These are phyloP conservation scores for Cercospora sojina DNA, from an alignment of 2,329 filamentous ascomycete genomes.

Conservation along the genomic window DNA sequence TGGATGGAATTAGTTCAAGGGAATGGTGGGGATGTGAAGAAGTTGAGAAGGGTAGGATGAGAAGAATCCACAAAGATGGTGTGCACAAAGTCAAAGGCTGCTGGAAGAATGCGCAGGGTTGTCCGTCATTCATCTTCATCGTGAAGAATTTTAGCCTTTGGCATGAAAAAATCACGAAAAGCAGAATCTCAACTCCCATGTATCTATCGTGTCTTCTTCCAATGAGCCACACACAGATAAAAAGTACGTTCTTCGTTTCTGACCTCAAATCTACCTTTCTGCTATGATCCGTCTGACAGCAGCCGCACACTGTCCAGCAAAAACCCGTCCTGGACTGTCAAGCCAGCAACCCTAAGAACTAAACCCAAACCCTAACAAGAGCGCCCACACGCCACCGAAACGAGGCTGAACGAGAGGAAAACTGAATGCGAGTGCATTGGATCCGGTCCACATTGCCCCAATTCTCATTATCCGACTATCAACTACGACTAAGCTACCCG, in stretches of 20 bases:
- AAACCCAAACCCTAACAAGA: not conserved
- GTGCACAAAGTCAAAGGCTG: not conserved
- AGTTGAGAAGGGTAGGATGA: not conserved
- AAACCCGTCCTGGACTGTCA: not conserved
- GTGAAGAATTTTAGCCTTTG: too few species aligned
- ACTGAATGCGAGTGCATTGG: not conserved
- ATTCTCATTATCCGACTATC: not conserved
- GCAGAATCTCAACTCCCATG: not conserved
- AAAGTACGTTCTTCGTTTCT: too few species aligned
- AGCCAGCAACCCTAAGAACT: not conserved
- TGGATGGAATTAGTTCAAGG: constrained; percentile 19
- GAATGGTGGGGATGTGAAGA: not conserved
- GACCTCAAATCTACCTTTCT: too few species aligned
- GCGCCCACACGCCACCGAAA: too few species aligned
- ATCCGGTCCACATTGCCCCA: not conserved
- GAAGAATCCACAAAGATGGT: not conserved
- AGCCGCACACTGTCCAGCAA: not conserved
- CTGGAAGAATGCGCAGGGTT: not conserved
- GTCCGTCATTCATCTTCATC: too few species aligned
- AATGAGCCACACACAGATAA: too few species aligned
- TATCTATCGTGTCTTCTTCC: not conserved
- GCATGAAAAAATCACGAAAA: not conserved
- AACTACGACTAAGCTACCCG: not conserved
- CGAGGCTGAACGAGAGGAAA: too few species aligned
- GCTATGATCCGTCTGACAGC: too few species aligned